A percentile compares a stretch with the other conserved stretches of the same genome.
phyloP scores from a whole-genome alignment of 2,329 filamentous ascomycete species.

The Juglanconis oblonga region DNA sequence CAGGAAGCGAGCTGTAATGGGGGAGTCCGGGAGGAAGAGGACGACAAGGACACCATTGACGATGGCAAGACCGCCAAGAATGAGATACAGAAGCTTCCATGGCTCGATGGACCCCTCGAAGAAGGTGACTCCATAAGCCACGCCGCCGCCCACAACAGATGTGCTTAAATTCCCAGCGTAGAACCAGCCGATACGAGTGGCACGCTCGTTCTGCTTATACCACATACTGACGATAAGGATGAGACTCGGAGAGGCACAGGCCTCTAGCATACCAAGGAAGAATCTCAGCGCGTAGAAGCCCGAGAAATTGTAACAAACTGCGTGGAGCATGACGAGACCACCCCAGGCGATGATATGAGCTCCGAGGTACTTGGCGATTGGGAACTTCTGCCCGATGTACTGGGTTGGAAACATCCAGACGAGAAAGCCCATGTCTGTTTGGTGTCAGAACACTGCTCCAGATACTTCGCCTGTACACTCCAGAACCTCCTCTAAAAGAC shows the following conservation, averaged over 20 bases:
- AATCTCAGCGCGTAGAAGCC: constrained; percentile 22
- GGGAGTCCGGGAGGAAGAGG: constrained; percentile 55
- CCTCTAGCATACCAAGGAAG: constrained; percentile 25
- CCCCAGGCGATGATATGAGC: constrained; percentile 40
- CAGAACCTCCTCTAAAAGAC: background rate
- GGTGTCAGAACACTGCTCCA: background rate
- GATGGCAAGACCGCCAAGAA: constrained; percentile 3
- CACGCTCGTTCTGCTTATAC: constrained; percentile 24
- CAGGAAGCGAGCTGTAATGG: constrained; percentile 58
- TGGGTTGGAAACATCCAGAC: constrained; percentile 27
- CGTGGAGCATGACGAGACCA: constrained; percentile 24
- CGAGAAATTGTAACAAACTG: constrained; percentile 21
- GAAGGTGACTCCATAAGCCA: constrained; percentile 14
- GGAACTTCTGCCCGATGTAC: constrained; percentile 28
- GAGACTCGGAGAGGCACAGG: constrained; percentile 25
- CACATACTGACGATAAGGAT: constrained; percentile 25
- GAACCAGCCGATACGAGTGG: constrained; percentile 4
- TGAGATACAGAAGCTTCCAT: constrained; percentile 12
- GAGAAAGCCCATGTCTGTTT: constrained; percentile 2
- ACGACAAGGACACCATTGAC: constrained; percentile 44
- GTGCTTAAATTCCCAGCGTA: constrained; percentile 6
- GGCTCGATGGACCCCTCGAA: background rate
- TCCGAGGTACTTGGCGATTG: constrained; percentile 34
- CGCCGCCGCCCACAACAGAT: constrained; percentile 5
- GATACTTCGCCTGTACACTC: too few species aligned